phyloP scores from a whole-genome alignment of 225 moss, liverwort and hornwort genomes.

The Thuidium tamariscinum region DNA sequence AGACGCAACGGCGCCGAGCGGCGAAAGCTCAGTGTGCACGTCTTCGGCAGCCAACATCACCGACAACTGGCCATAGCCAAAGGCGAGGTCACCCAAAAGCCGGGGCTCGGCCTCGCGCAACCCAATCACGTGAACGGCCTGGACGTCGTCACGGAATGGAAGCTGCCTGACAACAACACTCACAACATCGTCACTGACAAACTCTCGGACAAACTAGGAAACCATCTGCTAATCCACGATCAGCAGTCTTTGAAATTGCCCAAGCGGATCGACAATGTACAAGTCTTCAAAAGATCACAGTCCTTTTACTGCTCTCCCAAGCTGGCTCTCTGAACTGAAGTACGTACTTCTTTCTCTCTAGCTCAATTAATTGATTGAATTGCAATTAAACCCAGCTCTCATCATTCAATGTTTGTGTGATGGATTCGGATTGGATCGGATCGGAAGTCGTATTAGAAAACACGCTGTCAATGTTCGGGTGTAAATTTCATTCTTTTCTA shows the following conservation, averaged over 20 bases:
- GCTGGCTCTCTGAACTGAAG: constrained; percentile 14
- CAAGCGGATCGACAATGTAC: constrained; percentile 49
- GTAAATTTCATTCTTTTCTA: constrained; percentile 28
- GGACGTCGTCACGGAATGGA: constrained; percentile 9
- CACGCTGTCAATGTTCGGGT: neutral
- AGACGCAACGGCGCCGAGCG: constrained; percentile 44
- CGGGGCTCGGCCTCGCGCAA: neutral
- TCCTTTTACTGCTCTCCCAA: constrained; percentile 54
- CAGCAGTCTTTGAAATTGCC: neutral
- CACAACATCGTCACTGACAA: neutral
- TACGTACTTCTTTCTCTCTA: neutral
- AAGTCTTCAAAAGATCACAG: constrained; percentile 73
- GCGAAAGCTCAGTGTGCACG: constrained; percentile 72
- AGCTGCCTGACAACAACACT: neutral
- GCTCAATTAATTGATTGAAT: no score
- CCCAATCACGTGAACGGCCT: neutral
- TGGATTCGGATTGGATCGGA: neutral
- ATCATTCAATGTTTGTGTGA: neutral
- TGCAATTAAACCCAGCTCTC: neutral
- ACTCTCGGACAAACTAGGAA: neutral
- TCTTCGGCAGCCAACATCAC: constrained; percentile 69
- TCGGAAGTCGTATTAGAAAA: neutral
- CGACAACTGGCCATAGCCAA: constrained; percentile 31
- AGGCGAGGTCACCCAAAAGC: constrained; percentile 10
- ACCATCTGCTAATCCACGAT: neutral